These are phyloP conservation scores for Diutina sp. DNA, from an alignment of 1,139 yeast genomes.

Conservation along the genomic window DNA sequence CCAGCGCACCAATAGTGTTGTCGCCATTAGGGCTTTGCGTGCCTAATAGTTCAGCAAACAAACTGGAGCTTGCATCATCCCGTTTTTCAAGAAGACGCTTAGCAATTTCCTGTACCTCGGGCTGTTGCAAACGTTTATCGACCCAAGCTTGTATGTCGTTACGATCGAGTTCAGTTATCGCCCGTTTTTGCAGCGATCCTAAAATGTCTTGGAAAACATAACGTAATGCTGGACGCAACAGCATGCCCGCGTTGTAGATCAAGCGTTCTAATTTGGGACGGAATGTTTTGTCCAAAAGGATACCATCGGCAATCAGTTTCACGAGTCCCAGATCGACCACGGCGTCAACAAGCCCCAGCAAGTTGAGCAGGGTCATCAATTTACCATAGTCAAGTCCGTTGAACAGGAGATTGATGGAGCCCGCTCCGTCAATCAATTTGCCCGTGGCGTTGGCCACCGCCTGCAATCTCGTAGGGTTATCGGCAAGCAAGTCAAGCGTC, in stretches of 20 bases:
- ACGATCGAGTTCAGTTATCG: slow-evolving; percentile 19
- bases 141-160: slow-evolving; percentile 9
- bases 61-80: background rate
- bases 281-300: slow-evolving; percentile 21
- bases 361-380: slow-evolving; percentile 10
- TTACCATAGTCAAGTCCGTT: slow-evolving; percentile 5
- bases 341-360: slow-evolving; percentile 12
- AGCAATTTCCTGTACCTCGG: slow-evolving; percentile 7
- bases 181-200: slow-evolving; percentile 11
- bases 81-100: background rate
- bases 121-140: slow-evolving; percentile 4
- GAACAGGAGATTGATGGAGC: slow-evolving; percentile 5
- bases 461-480: slow-evolving; percentile 16
- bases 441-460: slow-evolving; percentile 20
- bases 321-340: slow-evolving; percentile 24
- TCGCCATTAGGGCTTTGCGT: background rate
- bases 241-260: background rate
- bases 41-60: background rate
- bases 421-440: slow-evolving; percentile 5
- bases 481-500: slow-evolving; percentile 24
- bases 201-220: background rate
- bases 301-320: slow-evolving; percentile 20
- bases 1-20: background rate
- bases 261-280: slow-evolving; percentile 18
- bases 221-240: background rate